Conservation (phyloP, 768 basidiomycete species). For the Russula earlei region DNA sequence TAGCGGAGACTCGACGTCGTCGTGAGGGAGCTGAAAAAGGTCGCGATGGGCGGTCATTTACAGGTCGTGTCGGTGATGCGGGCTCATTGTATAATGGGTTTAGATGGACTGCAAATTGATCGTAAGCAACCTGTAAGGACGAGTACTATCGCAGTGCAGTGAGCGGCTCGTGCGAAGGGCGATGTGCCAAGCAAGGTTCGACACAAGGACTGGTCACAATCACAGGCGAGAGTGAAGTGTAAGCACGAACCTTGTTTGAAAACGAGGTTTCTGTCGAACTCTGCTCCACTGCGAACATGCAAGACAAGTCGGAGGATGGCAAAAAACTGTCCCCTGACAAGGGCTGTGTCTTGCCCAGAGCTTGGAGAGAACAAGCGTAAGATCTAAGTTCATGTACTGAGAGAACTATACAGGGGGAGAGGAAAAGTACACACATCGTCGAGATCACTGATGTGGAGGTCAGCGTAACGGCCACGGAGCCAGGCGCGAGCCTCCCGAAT, state of each 20-base stretch:
- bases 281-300: slow-evolving; percentile 50
- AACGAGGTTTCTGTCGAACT: slow-evolving; percentile 54
- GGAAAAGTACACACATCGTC: slow-evolving; percentile 43
- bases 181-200: not conserved
- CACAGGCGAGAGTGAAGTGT: not conserved
- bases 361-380: slow-evolving; percentile 53
- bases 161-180: not conserved
- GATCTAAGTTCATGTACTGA: slow-evolving; percentile 35
- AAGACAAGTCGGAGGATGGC: slow-evolving; percentile 58
- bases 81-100: slow-evolving; percentile 6
- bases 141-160: not conserved
- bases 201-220: not conserved
- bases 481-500: slow-evolving; percentile 65
- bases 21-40: slow-evolving; percentile 8
- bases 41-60: too few relatives aligned
- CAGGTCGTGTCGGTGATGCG: slow-evolving; percentile 6
- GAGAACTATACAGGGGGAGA: not conserved
- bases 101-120: not conserved
- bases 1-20: slow-evolving; percentile 12
- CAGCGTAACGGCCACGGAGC: slow-evolving; percentile 60
- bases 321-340: slow-evolving; percentile 69
- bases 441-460: slow-evolving; percentile 41
- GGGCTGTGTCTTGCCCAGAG: slow-evolving; percentile 40
- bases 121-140: not conserved
- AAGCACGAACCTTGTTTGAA: slow-evolving; percentile 61